A percentile compares a stretch with the other conserved stretches of the same genome.
Conservation (phyloP, 306 rosid genomes). For the Calophaca sinica region DNA sequence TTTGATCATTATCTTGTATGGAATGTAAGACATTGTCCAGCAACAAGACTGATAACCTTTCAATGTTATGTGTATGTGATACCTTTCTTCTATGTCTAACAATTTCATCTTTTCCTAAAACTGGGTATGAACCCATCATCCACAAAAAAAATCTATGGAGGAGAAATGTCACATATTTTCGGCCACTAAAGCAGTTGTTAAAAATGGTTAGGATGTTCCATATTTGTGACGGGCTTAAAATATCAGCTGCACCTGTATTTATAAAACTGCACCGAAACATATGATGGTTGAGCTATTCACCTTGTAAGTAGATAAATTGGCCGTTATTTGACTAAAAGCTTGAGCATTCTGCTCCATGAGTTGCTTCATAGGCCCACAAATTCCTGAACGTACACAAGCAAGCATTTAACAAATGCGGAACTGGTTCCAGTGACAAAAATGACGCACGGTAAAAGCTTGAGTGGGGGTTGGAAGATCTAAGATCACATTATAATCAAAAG, state of each 20-base stretch:
- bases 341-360: slow-evolving; percentile 90
- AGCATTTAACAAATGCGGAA: slow-evolving; percentile 37
- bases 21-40: too few relatives aligned
- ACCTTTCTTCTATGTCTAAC: too few relatives aligned
- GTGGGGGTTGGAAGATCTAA: not conserved
- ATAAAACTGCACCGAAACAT: not conserved
- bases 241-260: not conserved
- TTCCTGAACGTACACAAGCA: slow-evolving; percentile 60
- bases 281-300: slow-evolving; percentile 53
- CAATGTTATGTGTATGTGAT: too few relatives aligned
- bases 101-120: too few relatives aligned
- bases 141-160: too few relatives aligned
- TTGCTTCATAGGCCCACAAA: slow-evolving; percentile 70
- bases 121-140: too few relatives aligned
- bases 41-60: too few relatives aligned
- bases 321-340: slow-evolving; percentile 73
- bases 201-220: slow-evolving; percentile 21
- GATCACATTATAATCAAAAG: not conserved
- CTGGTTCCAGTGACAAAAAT: slow-evolving; percentile 7
- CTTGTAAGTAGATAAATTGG: slow-evolving; percentile 85
- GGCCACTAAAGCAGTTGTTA: too few relatives aligned
- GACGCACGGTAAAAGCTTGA: not conserved
- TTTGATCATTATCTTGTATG: too few relatives aligned
- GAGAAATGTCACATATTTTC: too few relatives aligned
- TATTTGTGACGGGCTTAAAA: not conserved